Base-by-base conservation (phyloP, 2,329 filamentous ascomycete species). In the Alternaria ethzedia region DNA sequence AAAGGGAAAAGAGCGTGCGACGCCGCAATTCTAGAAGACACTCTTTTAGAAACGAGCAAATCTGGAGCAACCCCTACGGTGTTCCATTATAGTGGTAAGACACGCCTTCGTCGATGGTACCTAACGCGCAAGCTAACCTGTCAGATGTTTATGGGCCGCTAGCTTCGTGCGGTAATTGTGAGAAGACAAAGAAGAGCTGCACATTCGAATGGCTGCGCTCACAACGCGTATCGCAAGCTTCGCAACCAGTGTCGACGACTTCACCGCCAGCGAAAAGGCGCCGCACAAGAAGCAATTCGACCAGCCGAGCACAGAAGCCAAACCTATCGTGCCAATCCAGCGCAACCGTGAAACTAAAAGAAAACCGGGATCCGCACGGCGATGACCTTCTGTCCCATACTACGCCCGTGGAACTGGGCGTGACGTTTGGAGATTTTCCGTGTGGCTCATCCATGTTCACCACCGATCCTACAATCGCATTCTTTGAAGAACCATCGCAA, bases 1-100 rank as follows among this genome's bases (percentile, higher is more conserved):
- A 81, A 80, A 64, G 82, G 82, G 21, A 83, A 83, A 66, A 72
- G 81, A 58, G 81, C 79, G 6, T 84, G 82, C 68, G 81, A 84
- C 66, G 82, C 80, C 6, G 73, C 73, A 6, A 78, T 81, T 49
- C 44, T 78, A 21, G 76, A 78, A 52, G 77, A 79, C 52, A 71
- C 73, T 3, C 63, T 79, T 54, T 44, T 79, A 13, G 75, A 77
- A 28, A 67, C 62, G 15, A 73, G 61, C 49, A 71, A 66, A 25
- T 65, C 65, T 52, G 66, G 61, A 57, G 63, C 63, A 20, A 73
- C 64, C 43, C 73, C 74, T 21, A 74, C 69, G 3, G 69, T 75
- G 5, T 79, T 79, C 46, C 77, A 79, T 50, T 79, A 79, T 51
- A 78, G 75, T 67, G 77, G 77, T 79, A 51, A 70, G 77, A 65